Base-by-base conservation (phyloP, 306 rosid species). In the Urtica urens region DNA sequence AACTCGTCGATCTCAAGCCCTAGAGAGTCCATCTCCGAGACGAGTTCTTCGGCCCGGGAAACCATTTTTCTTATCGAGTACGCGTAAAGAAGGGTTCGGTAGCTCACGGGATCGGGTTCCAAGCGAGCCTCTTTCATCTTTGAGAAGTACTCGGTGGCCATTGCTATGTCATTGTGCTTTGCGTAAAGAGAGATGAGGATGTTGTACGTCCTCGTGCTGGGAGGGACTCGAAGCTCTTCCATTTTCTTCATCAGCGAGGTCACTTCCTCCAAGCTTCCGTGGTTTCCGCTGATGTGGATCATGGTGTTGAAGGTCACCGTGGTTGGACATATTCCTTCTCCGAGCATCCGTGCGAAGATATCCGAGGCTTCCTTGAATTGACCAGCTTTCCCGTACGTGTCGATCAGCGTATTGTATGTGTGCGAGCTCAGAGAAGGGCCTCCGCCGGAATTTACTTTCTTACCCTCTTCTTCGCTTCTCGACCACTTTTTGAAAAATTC, bases 221-320 rank as follows among this genome's bases (percentile, higher is more conserved):
- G 83, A 21, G 41, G 64, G 55, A 85, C 78, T 23, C 46, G 65
- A 49, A 82, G 68, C 66, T 69, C 83, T 62, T 70, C 88, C 96
- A 86, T 86, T 58, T 69, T 86, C 51, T 67, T 66, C 63, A 79
- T 57, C 28, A 86, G 66, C 0, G 59, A 74, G 57, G 50, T 52
- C 38, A 75, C 93, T 77, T 72, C 72, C 15, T 51, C 65, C 22
- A 72, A 69, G 39, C 42, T 55, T 23, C 79, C 90, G 40, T 63
- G 74, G 64, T 72, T 79, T 38, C 96, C 93, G 52, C 74, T 78
- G 22, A 86, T 76, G 70, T 76, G 93, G 72, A 86, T 81, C 79
- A 81, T 79, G 38, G 88, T 81, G 70, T 86, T 86, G 63, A 81
- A 69, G 50, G 93, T 81, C 49, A 81, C 86, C 0, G 81, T 74